Evolutionary conservation across 2,329 filamentous ascomycete genomes (phyloP).

Genomic region (Calonectria multiphialidica): DNA sequence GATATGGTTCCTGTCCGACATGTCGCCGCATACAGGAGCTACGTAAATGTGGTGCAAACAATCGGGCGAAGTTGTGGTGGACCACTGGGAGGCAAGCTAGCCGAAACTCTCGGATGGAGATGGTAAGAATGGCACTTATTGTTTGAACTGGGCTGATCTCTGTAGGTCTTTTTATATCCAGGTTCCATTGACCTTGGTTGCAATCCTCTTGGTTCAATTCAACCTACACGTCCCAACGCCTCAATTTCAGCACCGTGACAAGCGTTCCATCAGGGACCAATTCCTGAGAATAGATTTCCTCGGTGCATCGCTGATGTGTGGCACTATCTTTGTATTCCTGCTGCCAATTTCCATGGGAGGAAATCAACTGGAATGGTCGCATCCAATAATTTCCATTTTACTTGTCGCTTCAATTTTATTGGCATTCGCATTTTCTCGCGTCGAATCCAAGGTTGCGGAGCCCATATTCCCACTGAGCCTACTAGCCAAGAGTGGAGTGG

Average conservation of each 20-base stretch:
- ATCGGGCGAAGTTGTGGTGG: too few relatives aligned
- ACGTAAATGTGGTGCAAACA: too few relatives aligned
- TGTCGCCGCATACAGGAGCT: too few relatives aligned
- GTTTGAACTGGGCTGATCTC: too few relatives aligned
- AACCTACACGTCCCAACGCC: not conserved
- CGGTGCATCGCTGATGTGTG: not conserved
- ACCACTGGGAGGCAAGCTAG: too few relatives aligned
- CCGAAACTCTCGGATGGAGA: too few relatives aligned
- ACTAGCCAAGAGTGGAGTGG: not conserved
- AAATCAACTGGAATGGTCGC: not conserved
- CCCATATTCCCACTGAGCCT: constrained; percentile 20
- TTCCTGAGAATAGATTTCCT: constrained; percentile 11
- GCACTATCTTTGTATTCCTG: not conserved
- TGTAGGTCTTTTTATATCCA: too few relatives aligned
- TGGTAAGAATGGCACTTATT: too few relatives aligned
- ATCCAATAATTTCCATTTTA: not conserved
- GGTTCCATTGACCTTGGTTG: too few relatives aligned
- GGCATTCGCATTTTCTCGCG: not conserved
- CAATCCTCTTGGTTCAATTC: too few relatives aligned
- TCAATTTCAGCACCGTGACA: not conserved
- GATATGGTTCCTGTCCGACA: constrained; percentile 10
- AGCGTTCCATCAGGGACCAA: not conserved
- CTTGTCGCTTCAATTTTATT: not conserved
- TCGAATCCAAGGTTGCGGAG: constrained; percentile 11
- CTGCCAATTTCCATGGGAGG: constrained; percentile 15